Conservation (phyloP, 78 protist genomes). For the Paratrimastix pyriformis region DNA sequence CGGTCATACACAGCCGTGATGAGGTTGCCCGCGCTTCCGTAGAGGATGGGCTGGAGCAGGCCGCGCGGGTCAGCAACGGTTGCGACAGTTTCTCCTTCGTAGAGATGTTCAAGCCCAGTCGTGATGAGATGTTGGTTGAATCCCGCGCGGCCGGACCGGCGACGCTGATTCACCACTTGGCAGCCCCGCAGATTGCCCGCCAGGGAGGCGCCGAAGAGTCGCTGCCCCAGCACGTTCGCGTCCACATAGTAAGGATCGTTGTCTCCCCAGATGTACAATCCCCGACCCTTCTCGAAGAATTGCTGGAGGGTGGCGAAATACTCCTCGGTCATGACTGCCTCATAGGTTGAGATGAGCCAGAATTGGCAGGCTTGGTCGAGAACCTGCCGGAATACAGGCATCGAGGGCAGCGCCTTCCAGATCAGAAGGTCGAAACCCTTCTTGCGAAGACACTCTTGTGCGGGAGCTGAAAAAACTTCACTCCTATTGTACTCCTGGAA, state of each 20-base stretch:
- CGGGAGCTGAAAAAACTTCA: neutral
- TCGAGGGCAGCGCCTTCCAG: neutral
- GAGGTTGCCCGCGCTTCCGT: neutral
- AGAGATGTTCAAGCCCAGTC: neutral
- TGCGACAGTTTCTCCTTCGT: neutral
- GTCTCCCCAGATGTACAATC: neutral
- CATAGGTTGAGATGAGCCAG: neutral
- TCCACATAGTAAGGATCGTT: neutral
- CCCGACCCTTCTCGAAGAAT: neutral
- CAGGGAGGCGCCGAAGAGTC: neutral
- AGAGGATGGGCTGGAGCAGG: neutral
- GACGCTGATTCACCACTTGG: neutral
- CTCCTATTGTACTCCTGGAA: neutral
- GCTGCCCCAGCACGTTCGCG: neutral
- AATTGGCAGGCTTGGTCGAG: neutral
- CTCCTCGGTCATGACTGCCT: neutral
- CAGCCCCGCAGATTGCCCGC: neutral
- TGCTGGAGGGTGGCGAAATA: neutral
- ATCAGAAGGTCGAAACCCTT: neutral
- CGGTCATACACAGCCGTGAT: neutral
- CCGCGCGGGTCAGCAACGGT: neutral
- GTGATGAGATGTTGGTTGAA: too few relatives aligned
- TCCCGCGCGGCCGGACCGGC: neutral
- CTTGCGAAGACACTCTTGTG: neutral
- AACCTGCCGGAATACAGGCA: neutral